A percentile compares a stretch with the other conserved stretches of the same genome.
These are phyloP conservation scores for Fusarium equiseti DNA, from an alignment of 2,329 filamentous ascomycete species.

Conservation along the genomic window DNA sequence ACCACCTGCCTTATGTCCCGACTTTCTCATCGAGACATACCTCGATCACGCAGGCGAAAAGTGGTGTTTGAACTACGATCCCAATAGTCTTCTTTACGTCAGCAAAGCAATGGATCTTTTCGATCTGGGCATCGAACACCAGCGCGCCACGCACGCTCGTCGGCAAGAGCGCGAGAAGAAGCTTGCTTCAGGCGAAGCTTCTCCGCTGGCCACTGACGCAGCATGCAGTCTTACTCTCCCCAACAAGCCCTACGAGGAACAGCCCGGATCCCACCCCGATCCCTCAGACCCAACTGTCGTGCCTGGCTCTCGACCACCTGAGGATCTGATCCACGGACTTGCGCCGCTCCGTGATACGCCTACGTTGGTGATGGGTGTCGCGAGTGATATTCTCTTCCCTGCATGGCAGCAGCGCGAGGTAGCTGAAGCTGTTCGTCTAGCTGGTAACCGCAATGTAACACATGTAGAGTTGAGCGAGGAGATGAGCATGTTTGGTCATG, in stretches of 20 bases:
- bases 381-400: slow-evolving; percentile 95
- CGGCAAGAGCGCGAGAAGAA: slow-evolving; percentile 71
- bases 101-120: slow-evolving; percentile 99
- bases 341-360: slow-evolving; percentile 78
- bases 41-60: slow-evolving; percentile 98
- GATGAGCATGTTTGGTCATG: slow-evolving; percentile 93
- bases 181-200: slow-evolving; percentile 66
- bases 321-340: slow-evolving; percentile 84
- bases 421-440: slow-evolving; percentile 80
- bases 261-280: slow-evolving; percentile 64
- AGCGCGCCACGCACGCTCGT: slow-evolving; percentile 71
- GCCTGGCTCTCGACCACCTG: slow-evolving; percentile 69
- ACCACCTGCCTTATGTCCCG: slow-evolving; percentile 92
- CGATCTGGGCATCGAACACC: slow-evolving; percentile 82
- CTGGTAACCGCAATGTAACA: slow-evolving; percentile 83
- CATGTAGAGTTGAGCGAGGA: slow-evolving; percentile 95
- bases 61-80: slow-evolving; percentile 95
- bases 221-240: slow-evolving; percentile 85
- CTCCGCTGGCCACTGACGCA: slow-evolving; percentile 54
- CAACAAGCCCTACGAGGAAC: slow-evolving; percentile 86
- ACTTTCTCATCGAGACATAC: slow-evolving; percentile 98
- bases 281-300: slow-evolving; percentile 45
- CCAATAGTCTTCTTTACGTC: slow-evolving; percentile 94
- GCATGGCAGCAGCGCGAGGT: slow-evolving; percentile 98
- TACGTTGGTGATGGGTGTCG: slow-evolving; percentile 90